Base-by-base conservation (phyloP, 164 flowering plant genomes). In the Kingdonia uniflora region DNA sequence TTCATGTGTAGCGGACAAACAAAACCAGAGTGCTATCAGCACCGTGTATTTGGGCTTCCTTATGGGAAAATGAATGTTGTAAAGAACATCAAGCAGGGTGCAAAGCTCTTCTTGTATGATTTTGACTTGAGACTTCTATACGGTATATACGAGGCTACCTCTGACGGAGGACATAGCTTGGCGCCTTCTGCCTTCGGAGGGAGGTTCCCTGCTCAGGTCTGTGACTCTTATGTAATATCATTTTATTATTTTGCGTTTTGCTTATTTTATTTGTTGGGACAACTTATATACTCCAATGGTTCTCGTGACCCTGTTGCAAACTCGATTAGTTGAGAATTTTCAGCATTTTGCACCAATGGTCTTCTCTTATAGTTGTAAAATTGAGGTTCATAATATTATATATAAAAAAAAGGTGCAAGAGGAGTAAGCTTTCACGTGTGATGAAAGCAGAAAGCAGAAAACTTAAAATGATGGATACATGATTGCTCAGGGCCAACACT, bases 11-110 rank as follows among this genome's bases (percentile, higher is more conserved):
- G 58, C 55, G 68, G 66, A 23, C 41, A 24, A 49, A 73, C 76
- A 22, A 73, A 73, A 59, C 58, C 74, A 14, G 76, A 73, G 20
- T 73, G 76, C 67, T 69, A 52, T 45, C 39, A 15, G n/a, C 50
- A 66, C 37, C 60, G 74, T 41, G 74, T 73, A 20, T 73, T 73
- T 63, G 76, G 74, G 25, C 67, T 73, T 56, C 71, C 76, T 50
- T 58, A 42, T 0, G 67, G 65, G 11, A 60, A 48, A 44, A 21
- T 69, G 45, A 64, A 57, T 33, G 61, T 65, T 66, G 70, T 72
- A 12, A 46, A 51, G 46, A 68, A 65, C 23, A 72, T 72, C 35
- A 65, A 60, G 49, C 65, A 62, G 2, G 52, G 48, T 12, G 46
- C 61, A 21, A 68, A 59, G 54, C 58, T 72, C 24, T 72, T 72